A percentile compares a stretch with the other conserved stretches of the same genome.
Evolutionary conservation across 2,329 filamentous ascomycete species (phyloP).

Genomic region (Paecilomyces variotii): DNA sequence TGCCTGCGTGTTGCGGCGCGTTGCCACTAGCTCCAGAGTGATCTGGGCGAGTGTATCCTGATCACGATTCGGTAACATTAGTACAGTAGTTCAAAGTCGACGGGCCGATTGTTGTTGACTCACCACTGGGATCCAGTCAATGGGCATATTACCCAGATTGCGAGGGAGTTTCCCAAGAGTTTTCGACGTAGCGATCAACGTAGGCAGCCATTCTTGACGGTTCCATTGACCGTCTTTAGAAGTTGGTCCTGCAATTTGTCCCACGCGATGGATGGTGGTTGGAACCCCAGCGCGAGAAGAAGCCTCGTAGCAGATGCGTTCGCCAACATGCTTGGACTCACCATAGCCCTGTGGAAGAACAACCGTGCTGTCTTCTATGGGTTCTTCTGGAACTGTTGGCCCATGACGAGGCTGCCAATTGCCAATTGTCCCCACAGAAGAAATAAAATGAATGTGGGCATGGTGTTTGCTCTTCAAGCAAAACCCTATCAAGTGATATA

Average conservation of each 20-base stretch:
- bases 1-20: too few species aligned
- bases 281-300: constrained; percentile 13
- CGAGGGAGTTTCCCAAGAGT: neutral
- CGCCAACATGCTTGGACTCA: constrained; percentile 30
- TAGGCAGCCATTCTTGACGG: constrained; percentile 34
- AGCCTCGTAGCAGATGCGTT: constrained; percentile 36
- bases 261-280: constrained; percentile 20
- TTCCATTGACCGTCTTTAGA: constrained; percentile 46
- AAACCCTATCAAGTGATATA: constrained; percentile 6
- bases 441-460: constrained; percentile 1
- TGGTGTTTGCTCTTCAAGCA: too few species aligned
- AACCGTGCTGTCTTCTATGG: too few species aligned
- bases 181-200: neutral
- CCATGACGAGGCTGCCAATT: too few species aligned
- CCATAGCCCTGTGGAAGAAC: constrained; percentile 20
- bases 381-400: too few species aligned
- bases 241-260: constrained; percentile 26
- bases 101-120: too few species aligned
- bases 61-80: too few species aligned
- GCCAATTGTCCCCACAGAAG: neutral
- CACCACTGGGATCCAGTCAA: neutral
- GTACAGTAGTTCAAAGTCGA: too few species aligned
- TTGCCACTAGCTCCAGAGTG: too few species aligned
- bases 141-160: neutral
- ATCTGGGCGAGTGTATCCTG: too few species aligned